A percentile compares a stretch with the other conserved stretches of the same genome.
Evolutionary conservation across 305 asterid genomes (phyloP).

Genomic region (Solanum chacoense): DNA sequence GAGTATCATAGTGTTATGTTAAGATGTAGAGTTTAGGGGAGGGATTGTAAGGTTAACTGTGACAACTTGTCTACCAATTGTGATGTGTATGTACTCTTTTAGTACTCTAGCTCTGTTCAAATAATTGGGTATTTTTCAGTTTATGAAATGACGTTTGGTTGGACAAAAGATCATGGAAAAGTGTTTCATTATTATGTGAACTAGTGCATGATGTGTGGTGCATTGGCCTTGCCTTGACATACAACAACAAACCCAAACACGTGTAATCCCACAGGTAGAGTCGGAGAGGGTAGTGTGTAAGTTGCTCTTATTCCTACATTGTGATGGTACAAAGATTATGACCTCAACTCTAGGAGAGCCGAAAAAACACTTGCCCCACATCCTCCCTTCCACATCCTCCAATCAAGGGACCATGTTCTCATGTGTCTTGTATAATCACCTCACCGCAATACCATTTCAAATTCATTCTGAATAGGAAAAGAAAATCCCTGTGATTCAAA

Average conservation of each 20-base stretch:
- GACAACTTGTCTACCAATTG: neutral
- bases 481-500: neutral
- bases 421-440: neutral
- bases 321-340: neutral
- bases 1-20: neutral
- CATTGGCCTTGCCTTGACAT: neutral
- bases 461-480: neutral
- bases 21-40: neutral
- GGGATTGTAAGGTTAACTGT: neutral
- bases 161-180: neutral
- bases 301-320: neutral
- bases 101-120: neutral
- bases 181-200: neutral
- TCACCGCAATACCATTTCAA: neutral
- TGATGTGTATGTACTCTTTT: neutral
- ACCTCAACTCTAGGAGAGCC: neutral
- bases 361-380: neutral
- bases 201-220: neutral
- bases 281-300: neutral
- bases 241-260: neutral
- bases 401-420: neutral
- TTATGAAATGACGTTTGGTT: neutral
- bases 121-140: neutral
- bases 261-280: neutral
- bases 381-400: neutral